Conservation (phyloP, 345 rosid genomes). For the Populus alba region DNA sequence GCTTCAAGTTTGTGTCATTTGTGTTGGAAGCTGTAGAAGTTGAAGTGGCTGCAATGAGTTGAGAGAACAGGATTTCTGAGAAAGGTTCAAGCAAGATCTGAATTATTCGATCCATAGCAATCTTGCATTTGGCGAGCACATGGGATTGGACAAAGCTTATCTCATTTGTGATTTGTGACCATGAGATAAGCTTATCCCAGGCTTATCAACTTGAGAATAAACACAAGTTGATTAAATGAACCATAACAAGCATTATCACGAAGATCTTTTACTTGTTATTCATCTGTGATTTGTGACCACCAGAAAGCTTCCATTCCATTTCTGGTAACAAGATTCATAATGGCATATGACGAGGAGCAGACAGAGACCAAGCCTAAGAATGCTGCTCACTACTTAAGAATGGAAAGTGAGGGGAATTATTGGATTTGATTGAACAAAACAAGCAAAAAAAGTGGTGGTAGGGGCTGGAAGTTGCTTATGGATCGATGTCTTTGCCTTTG, state of each 20-base stretch:
- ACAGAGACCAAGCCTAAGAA: conserved; percentile 16
- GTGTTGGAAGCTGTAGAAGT: background rate
- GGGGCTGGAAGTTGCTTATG: background rate
- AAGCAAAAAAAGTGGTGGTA: background rate
- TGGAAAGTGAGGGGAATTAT: background rate
- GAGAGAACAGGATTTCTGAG: background rate
- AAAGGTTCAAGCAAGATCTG: background rate
- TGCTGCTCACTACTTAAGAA: background rate
- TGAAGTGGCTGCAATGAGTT: background rate
- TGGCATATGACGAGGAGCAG: conserved; percentile 1
- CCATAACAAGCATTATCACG: background rate
- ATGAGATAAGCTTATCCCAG: too few relatives aligned
- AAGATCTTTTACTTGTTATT: background rate
- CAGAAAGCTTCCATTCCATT: background rate
- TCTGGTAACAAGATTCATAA: background rate
- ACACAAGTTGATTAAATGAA: background rate
- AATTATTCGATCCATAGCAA: background rate
- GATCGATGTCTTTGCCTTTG: background rate
- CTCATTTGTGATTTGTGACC: background rate
- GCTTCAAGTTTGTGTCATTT: background rate
- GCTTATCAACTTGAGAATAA: background rate
- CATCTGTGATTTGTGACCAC: background rate
- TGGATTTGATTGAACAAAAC: background rate
- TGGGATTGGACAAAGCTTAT: background rate
- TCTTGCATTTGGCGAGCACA: background rate